Evolutionary conservation across 2,329 filamentous ascomycete genomes (phyloP).

Genomic region (Phialophora expanda): DNA sequence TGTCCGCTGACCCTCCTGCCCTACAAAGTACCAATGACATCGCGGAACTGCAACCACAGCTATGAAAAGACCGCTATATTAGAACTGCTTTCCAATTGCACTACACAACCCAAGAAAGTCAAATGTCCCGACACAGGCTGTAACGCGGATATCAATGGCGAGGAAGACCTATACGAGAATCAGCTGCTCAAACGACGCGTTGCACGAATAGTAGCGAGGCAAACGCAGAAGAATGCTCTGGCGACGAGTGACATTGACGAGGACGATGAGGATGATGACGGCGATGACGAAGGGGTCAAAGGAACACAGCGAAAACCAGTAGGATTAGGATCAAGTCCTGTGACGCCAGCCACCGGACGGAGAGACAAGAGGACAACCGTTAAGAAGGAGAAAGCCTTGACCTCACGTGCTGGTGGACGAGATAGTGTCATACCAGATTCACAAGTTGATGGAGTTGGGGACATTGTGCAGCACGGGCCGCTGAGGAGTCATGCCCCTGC

Average conservation of each 20-base stretch:
- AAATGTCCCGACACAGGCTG: slow-evolving; percentile 51
- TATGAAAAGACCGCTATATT: slow-evolving; percentile 56
- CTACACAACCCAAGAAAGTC: slow-evolving; percentile 34
- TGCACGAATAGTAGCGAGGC: slow-evolving; percentile 25
- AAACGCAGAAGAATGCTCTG: background rate
- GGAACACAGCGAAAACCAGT: slow-evolving; percentile 34
- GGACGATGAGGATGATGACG: slow-evolving; percentile 32
- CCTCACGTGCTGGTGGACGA: slow-evolving; percentile 1
- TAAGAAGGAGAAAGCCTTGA: slow-evolving; percentile 2
- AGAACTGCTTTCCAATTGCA: slow-evolving; percentile 49
- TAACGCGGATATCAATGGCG: slow-evolving; percentile 43
- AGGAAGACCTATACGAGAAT: slow-evolving; percentile 49
- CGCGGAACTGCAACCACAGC: slow-evolving; percentile 56
- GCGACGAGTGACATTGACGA: slow-evolving; percentile 29
- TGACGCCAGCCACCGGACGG: background rate
- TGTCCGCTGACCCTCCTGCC: slow-evolving; percentile 56
- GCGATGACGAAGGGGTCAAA: slow-evolving; percentile 30
- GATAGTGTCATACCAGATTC: slow-evolving; percentile 2
- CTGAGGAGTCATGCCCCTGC: background rate
- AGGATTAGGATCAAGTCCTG: slow-evolving; percentile 29
- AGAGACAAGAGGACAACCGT: background rate
- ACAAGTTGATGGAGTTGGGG: background rate
- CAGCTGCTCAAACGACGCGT: slow-evolving; percentile 40
- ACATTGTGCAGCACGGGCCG: background rate
- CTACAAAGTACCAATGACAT: slow-evolving; percentile 55